These are phyloP conservation scores for Panicum virgatum DNA, from an alignment of 202 grass and related monocot species.

Conservation along the genomic window DNA sequence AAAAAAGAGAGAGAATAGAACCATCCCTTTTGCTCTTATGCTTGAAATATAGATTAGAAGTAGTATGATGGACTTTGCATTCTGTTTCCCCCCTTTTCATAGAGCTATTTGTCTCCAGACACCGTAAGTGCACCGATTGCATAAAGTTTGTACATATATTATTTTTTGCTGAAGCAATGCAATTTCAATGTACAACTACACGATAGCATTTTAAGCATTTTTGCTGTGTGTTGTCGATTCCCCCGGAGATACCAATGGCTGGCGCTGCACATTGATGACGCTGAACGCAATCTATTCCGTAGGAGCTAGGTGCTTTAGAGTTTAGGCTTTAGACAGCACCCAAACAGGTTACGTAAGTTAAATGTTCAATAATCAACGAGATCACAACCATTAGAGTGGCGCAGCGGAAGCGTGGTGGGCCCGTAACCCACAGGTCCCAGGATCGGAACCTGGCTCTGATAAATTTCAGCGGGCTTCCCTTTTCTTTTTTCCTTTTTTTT, in stretches of 20 bases:
- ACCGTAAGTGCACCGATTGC: neutral
- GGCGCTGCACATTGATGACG: neutral
- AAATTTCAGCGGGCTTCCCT: no score
- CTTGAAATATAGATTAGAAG: neutral
- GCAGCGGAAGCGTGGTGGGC: slow-evolving; percentile 77
- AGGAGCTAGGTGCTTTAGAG: no score
- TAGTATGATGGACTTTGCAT: neutral
- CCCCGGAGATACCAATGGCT: neutral
- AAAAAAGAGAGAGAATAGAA: no score
- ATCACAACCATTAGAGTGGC: slow-evolving; percentile 46
- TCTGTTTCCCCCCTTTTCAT: neutral
- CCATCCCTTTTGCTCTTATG: neutral
- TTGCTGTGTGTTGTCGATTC: neutral
- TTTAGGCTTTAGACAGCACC: no score
- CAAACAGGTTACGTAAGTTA: no score
- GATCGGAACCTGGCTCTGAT: slow-evolving; percentile 15
- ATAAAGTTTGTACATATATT: neutral
- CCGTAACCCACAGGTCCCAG: slow-evolving; percentile 56
- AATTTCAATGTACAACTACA: neutral
- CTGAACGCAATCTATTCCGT: neutral
- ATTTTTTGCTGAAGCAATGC: neutral
- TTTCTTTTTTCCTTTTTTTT: no score
- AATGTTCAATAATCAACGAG: accelerated
- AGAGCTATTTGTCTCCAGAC: neutral
- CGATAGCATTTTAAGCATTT: neutral